phyloP scores from a whole-genome alignment of 257 asterid genomes.

The Solanum sparsipilum region DNA sequence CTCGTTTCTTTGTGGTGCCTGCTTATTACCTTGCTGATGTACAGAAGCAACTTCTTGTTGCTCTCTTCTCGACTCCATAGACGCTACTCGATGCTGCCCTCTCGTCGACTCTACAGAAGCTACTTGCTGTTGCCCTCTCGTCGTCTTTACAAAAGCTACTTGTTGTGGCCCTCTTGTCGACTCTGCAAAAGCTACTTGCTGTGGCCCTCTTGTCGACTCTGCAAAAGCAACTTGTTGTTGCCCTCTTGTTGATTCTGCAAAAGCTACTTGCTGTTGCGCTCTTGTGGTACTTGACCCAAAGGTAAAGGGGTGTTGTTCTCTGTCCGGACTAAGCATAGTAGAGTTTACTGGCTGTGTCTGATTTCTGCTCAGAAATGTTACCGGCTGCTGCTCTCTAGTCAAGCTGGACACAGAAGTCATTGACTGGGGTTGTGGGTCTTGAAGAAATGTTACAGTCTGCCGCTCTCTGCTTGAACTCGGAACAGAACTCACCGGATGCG shows the following conservation, averaged over 20 bases:
- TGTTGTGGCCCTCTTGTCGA: not conserved
- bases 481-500: conserved; percentile 1
- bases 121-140: conserved; percentile 16
- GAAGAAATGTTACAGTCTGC: conserved; percentile 1
- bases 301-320: conserved; percentile 27
- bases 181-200: not conserved
- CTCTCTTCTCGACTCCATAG: not conserved
- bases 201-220: not conserved
- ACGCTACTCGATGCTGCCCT: not conserved
- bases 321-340: conserved; percentile 19
- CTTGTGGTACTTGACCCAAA: conserved; percentile 29
- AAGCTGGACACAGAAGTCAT: not conserved
- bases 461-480: conserved; percentile 4
- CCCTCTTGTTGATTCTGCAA: conserved; percentile 8
- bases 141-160: not conserved
- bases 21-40: not conserved
- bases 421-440: not conserved
- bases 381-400: conserved; percentile 20
- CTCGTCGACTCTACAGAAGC: conserved; percentile 9
- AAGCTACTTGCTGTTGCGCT: conserved; percentile 1
- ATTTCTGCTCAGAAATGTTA: conserved; percentile 9
- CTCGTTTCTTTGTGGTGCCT: not conserved
- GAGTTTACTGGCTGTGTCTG: conserved; percentile 23
- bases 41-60: not conserved
- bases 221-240: conserved; percentile 15